phyloP scores from a whole-genome alignment of 495 filamentous ascomycete species.

The Penicillium turbatum region DNA sequence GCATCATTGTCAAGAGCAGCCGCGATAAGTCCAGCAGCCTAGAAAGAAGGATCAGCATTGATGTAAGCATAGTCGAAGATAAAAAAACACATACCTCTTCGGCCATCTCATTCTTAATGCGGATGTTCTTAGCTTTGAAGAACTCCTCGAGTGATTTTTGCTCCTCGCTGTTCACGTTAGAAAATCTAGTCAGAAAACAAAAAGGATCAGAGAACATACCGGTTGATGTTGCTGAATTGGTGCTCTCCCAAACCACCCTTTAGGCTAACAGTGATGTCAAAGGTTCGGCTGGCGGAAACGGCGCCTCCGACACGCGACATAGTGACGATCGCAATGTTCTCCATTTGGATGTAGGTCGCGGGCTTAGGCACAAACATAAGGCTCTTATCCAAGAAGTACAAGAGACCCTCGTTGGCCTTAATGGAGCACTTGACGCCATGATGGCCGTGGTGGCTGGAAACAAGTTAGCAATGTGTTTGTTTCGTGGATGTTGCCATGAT shows the following conservation, averaged over 20 bases:
- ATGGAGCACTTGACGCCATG: constrained; percentile 98
- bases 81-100: constrained; percentile 52
- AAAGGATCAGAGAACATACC: constrained; percentile 40
- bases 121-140: constrained; percentile 87
- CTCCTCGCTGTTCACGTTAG: constrained; percentile 62
- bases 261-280: constrained; percentile 89
- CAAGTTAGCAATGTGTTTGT: neutral
- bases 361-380: constrained; percentile 99
- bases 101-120: constrained; percentile 94
- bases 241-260: constrained; percentile 75
- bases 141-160: constrained; percentile 92
- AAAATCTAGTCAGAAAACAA: neutral
- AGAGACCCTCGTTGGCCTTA: constrained; percentile 95
- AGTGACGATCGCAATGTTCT: constrained; percentile 80
- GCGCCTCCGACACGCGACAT: constrained; percentile 96
- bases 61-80: constrained; percentile 5
- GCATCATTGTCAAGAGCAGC: constrained; percentile 77
- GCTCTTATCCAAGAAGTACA: constrained; percentile 96
- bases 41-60: constrained; percentile 9
- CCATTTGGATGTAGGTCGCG: constrained; percentile 91
- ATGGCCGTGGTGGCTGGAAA: constrained; percentile 77
- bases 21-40: constrained; percentile 62
- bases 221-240: constrained; percentile 98
- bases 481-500: neutral
- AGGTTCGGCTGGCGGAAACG: constrained; percentile 88